These are phyloP conservation scores for Metschnikowia noctiluminum DNA, from an alignment of 805 yeast species.

Conservation along the genomic window DNA sequence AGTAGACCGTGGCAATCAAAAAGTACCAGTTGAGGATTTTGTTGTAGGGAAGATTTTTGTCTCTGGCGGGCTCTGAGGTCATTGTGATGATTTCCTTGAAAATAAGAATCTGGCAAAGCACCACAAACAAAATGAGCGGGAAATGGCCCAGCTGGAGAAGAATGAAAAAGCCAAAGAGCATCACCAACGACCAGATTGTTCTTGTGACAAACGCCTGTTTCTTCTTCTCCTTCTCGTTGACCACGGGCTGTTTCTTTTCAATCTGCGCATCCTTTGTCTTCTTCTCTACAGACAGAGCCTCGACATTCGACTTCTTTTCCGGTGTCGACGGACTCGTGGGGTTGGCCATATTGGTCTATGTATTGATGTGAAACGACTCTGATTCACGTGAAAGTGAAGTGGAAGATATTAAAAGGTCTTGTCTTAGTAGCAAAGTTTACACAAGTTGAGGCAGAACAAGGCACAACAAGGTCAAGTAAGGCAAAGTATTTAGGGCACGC, in stretches of 20 bases:
- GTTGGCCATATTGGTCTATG: neutral
- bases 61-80: conserved; percentile 81
- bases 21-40: conserved; percentile 91
- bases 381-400: no score
- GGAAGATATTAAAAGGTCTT: no score
- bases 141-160: conserved; percentile 81
- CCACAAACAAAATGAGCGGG: conserved; percentile 69
- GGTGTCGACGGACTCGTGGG: conserved; percentile 1
- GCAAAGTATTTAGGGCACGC: neutral
- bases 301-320: neutral
- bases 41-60: conserved; percentile 78
- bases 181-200: conserved; percentile 89
- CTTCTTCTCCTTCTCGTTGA: conserved; percentile 41
- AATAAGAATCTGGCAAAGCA: conserved; percentile 73
- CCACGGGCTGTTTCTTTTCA: conserved; percentile 1
- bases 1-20: conserved; percentile 80
- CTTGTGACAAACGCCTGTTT: conserved; percentile 82
- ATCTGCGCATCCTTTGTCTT: neutral
- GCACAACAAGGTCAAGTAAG: no score
- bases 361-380: neutral
- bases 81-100: conserved; percentile 87
- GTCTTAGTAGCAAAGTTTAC: neutral
- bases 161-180: conserved; percentile 65
- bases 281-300: neutral
- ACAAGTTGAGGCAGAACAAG: neutral